These are phyloP conservation scores for Fusarium hainanense DNA, from an alignment of 2,329 filamentous ascomycete genomes.

Conservation along the genomic window DNA sequence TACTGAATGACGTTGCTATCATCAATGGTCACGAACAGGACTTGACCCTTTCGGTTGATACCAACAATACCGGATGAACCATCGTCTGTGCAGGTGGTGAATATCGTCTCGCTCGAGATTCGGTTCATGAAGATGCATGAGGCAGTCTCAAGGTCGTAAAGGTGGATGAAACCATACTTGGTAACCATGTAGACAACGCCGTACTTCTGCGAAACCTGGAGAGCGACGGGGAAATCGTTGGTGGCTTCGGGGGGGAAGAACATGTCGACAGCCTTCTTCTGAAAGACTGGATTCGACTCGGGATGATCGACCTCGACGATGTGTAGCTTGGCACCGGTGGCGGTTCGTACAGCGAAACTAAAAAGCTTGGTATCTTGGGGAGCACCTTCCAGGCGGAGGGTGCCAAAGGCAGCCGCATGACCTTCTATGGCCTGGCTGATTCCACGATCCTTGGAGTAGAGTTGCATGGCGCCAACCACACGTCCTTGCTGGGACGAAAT, in stretches of 20 bases:
- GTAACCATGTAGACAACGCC: conserved; percentile 97
- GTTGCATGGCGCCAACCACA: conserved; percentile 95
- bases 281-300: conserved; percentile 86
- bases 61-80: conserved; percentile 90
- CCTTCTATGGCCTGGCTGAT: conserved; percentile 99
- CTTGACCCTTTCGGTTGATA: conserved; percentile 97
- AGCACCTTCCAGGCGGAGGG: conserved; percentile 87
- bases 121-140: conserved; percentile 99
- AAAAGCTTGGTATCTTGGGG: conserved; percentile 94
- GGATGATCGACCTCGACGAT: conserved; percentile 97
- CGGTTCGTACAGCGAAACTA: conserved; percentile 92
- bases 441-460: conserved; percentile 94
- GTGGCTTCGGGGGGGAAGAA: conserved; percentile 96
- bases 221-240: conserved; percentile 97
- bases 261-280: conserved; percentile 96
- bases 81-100: conserved; percentile 87
- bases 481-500: conserved; percentile 94
- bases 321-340: conserved; percentile 92
- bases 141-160: conserved; percentile 96
- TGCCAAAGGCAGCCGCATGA: conserved; percentile 94
- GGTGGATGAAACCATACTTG: conserved; percentile 98
- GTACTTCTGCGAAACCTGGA: conserved; percentile 97
- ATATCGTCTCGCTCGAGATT: conserved; percentile 99
- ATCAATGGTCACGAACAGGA: conserved; percentile 92
- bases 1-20: conserved; percentile 93